phyloP scores from a whole-genome alignment of 2,329 filamentous ascomycete species.

The Gnomoniopsis smithogilvyi region DNA sequence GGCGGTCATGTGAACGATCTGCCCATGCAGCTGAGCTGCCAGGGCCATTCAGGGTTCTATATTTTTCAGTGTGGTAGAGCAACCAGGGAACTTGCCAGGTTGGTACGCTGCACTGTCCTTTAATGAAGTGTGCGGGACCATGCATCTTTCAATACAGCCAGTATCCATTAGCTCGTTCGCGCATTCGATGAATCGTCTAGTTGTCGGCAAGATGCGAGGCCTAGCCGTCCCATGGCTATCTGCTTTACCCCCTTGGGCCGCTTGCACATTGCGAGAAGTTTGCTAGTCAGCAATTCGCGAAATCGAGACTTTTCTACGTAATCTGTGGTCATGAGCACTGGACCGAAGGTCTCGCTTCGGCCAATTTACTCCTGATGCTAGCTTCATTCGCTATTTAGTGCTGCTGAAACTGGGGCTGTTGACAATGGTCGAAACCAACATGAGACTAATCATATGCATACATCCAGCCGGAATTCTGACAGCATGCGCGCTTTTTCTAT shows the following conservation, averaged over 20 bases:
- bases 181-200: background rate
- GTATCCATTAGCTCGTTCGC: background rate
- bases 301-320: background rate
- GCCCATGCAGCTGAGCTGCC: conserved; percentile 10
- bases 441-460: too few species aligned
- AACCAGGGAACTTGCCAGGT: conserved; percentile 3
- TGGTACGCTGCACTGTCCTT: conserved; percentile 7
- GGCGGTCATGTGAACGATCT: conserved; percentile 14
- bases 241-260: background rate
- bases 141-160: conserved; percentile 1
- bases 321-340: background rate
- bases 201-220: background rate
- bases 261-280: background rate
- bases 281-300: background rate
- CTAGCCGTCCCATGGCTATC: background rate
- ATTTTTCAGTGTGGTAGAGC: background rate
- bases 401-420: too few species aligned
- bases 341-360: background rate
- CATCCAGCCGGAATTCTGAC: too few species aligned
- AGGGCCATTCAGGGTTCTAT: conserved; percentile 4
- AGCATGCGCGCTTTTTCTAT: too few species aligned
- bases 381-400: background rate
- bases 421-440: too few species aligned
- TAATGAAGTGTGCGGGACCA: conserved; percentile 5
- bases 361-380: background rate